Evolutionary conservation across 78 protist species (phyloP).

Genomic region (Dictyostelium discoideum): DNA sequence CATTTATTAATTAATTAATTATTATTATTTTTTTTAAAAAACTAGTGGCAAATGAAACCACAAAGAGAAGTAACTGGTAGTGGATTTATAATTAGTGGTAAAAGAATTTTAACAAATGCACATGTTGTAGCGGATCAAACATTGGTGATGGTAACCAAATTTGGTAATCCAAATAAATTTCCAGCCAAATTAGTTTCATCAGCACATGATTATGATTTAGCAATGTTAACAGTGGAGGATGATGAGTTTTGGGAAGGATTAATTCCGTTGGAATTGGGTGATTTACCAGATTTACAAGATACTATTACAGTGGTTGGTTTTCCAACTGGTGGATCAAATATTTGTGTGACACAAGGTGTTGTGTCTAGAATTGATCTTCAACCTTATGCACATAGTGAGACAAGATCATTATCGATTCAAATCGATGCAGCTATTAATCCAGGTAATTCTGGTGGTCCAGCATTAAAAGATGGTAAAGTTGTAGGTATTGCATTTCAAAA

Average conservation of each 20-base stretch:
- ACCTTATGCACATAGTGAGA: constrained; percentile 66
- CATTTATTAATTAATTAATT: too few relatives aligned
- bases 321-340: constrained; percentile 89
- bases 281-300: constrained; percentile 86
- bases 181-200: constrained; percentile 57
- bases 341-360: constrained; percentile 86
- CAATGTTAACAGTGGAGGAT: constrained; percentile 79
- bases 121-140: constrained; percentile 87
- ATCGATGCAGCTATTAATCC: constrained; percentile 93
- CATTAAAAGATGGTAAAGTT: constrained; percentile 78
- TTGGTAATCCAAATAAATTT: constrained; percentile 79
- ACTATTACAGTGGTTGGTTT: constrained; percentile 88
- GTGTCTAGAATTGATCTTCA: constrained; percentile 87
- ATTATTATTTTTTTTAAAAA: too few relatives aligned
- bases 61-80: constrained; percentile 81
- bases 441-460: constrained; percentile 93
- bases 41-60: constrained; percentile 82
- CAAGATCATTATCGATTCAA: constrained; percentile 77
- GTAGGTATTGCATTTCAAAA: constrained; percentile 90
- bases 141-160: constrained; percentile 82
- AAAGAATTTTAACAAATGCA: constrained; percentile 86
- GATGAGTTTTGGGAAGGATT: constrained; percentile 78
- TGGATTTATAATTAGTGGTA: constrained; percentile 79
- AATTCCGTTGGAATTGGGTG: constrained; percentile 68
- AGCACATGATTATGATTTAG: constrained; percentile 85